Conservation (phyloP, 2,329 filamentous ascomycete genomes). For the Fusarium sp. region DNA sequence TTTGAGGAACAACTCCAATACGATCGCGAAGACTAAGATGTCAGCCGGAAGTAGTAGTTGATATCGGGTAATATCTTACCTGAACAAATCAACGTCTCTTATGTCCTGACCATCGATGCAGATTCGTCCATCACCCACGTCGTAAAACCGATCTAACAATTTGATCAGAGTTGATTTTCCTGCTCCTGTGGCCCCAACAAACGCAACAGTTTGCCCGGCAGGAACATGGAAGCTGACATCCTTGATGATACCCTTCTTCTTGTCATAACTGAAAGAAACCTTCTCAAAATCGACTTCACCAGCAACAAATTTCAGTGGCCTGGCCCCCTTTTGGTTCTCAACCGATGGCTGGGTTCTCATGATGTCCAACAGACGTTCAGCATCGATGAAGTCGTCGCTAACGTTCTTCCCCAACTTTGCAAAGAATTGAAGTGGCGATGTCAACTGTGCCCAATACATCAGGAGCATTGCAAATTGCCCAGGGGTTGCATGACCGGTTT, state of each 20-base stretch:
- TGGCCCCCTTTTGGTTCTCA: slow-evolving; percentile 62
- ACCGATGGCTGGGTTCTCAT: slow-evolving; percentile 69
- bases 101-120: slow-evolving; percentile 68
- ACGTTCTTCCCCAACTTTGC: slow-evolving; percentile 66
- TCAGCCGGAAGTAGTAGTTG: slow-evolving; percentile 33
- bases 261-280: slow-evolving; percentile 70
- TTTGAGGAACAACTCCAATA: slow-evolving; percentile 68
- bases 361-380: slow-evolving; percentile 67
- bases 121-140: slow-evolving; percentile 64
- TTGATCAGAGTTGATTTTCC: slow-evolving; percentile 70
- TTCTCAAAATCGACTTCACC: slow-evolving; percentile 66
- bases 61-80: slow-evolving; percentile 46
- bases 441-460: slow-evolving; percentile 80
- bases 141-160: slow-evolving; percentile 70
- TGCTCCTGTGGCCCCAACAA: slow-evolving; percentile 70
- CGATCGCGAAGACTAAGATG: slow-evolving; percentile 60
- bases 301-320: slow-evolving; percentile 61
- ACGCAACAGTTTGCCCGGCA: slow-evolving; percentile 67
- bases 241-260: slow-evolving; percentile 68
- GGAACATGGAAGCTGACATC: slow-evolving; percentile 63
- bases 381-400: slow-evolving; percentile 67
- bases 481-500: slow-evolving; percentile 67
- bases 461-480: slow-evolving; percentile 78
- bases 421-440: slow-evolving; percentile 78
- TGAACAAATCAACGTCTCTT: slow-evolving; percentile 63